phyloP scores from a whole-genome alignment of 169 alveolate species.

The Cryptosporidium tyzzeri region DNA sequence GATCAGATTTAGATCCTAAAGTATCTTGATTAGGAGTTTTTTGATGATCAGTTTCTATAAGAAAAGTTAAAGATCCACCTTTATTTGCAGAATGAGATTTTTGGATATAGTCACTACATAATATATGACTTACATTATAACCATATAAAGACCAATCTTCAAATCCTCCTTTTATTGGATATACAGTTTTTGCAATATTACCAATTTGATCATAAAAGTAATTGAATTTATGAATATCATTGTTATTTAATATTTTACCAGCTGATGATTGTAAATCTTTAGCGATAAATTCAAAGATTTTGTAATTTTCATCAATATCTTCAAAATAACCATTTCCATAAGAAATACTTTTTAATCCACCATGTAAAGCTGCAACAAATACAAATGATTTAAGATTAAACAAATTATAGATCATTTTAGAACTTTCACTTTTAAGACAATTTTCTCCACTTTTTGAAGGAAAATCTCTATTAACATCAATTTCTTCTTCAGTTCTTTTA shows the following conservation, averaged over 20 bases:
- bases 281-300: constrained; percentile 25
- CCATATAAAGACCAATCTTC: constrained; percentile 69
- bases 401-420: constrained; percentile 56
- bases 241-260: constrained; percentile 10
- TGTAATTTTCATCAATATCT: neutral
- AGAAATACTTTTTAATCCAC: constrained; percentile 54
- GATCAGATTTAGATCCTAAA: constrained; percentile 22
- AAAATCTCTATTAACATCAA: constrained; percentile 61
- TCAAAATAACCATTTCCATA: constrained; percentile 39
- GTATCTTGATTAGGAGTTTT: constrained; percentile 16
- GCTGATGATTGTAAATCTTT: constrained; percentile 54
- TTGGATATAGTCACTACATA: constrained; percentile 22
- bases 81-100: neutral
- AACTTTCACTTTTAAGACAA: constrained; percentile 49
- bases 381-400: constrained; percentile 30
- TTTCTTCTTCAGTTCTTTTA: constrained; percentile 27
- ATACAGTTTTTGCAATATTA: constrained; percentile 24
- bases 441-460: constrained; percentile 43
- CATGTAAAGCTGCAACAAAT: constrained; percentile 51
- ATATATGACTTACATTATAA: neutral
- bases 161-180: constrained; percentile 65
- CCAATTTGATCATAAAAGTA: constrained; percentile 23
- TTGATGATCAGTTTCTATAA: constrained; percentile 44
- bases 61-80: constrained; percentile 58
- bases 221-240: neutral